Evolutionary conservation across 169 alveolate genomes (phyloP), one percentile per base, ranked within the genome.

Genomic region (Plasmodium vinckei): DNA sequence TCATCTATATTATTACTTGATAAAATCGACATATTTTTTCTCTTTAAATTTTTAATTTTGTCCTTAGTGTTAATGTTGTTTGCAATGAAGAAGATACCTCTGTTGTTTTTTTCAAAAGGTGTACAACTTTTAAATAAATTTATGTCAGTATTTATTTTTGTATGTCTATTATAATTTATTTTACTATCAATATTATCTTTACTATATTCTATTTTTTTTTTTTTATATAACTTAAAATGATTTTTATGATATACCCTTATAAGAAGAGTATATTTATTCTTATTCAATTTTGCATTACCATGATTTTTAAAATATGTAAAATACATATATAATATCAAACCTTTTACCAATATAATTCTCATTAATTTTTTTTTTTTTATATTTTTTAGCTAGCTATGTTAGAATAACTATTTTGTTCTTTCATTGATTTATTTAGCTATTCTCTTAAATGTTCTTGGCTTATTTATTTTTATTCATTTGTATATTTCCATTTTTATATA

Each of bases 271-370:
- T 77, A 68, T 44, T 21, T 77, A 23, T 17, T 77, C 17, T 23
- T 33, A 15, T 77, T 77, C 33, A 77, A 23, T 68, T 77, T 42
- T 9, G 88, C 23, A 33, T 77, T 53, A 65, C 70, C 88, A 77
- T 77, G 70, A 69, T 77, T 63, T 25, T 33, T 39, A 3, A 68
- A 39, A 12, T 23, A 56, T 23, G 46, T 25, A 69, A 77, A 33
- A 54, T 77, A 77, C 51, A 77, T 67, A 57, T 64, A 47, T 51
- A 68, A 9, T 25, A 57, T 49, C 47, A 77, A 21, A 21, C 23
- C 27, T 71, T 33, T 42, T 12, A 65, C 42, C 5, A 56, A 67
- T 47, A 51, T 68, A 51, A 51, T 13, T 51, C 59, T 17, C 59
- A 51, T 13, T 51, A 15, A 51, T 9, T 51, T 15, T 51, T 49